A percentile compares a stretch with the other conserved stretches of the same genome.
phyloP scores from a whole-genome alignment of 2,329 filamentous ascomycete species.

The Conoideocrella luteorostrata region DNA sequence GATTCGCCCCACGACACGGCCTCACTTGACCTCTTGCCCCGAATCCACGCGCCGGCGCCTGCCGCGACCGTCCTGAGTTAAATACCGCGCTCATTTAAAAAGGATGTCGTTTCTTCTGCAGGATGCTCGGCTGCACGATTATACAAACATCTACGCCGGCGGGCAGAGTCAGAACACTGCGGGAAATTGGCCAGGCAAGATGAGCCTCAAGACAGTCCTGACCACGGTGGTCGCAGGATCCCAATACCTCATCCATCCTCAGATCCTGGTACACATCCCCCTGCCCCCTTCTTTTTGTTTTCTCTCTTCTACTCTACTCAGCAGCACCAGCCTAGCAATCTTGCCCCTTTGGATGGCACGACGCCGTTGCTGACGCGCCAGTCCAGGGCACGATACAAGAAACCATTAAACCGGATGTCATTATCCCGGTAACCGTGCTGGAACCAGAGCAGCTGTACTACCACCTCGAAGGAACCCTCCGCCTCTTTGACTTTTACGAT shows the following conservation, averaged over 20 bases:
- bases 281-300: background rate
- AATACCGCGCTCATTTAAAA: background rate
- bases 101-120: slow-evolving; percentile 4
- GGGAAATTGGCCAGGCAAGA: background rate
- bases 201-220: slow-evolving; percentile 21
- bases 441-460: slow-evolving; percentile 30
- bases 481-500: slow-evolving; percentile 26
- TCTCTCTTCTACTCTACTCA: background rate
- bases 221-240: slow-evolving; percentile 31
- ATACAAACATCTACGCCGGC: background rate
- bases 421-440: slow-evolving; percentile 34
- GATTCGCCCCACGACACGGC: background rate
- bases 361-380: background rate
- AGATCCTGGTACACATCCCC: slow-evolving; percentile 25
- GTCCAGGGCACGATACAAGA: slow-evolving; percentile 33
- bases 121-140: slow-evolving; percentile 1
- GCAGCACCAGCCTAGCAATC: no score
- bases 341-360: no score
- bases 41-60: background rate
- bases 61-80: background rate
- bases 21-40: background rate
- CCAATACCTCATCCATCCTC: slow-evolving; percentile 33
- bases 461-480: slow-evolving; percentile 27
- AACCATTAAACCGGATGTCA: slow-evolving; percentile 33
- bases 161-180: no score